These are phyloP conservation scores for Chlamydomonas applanata DNA, from an alignment of 139 green algal species.

Conservation along the genomic window DNA sequence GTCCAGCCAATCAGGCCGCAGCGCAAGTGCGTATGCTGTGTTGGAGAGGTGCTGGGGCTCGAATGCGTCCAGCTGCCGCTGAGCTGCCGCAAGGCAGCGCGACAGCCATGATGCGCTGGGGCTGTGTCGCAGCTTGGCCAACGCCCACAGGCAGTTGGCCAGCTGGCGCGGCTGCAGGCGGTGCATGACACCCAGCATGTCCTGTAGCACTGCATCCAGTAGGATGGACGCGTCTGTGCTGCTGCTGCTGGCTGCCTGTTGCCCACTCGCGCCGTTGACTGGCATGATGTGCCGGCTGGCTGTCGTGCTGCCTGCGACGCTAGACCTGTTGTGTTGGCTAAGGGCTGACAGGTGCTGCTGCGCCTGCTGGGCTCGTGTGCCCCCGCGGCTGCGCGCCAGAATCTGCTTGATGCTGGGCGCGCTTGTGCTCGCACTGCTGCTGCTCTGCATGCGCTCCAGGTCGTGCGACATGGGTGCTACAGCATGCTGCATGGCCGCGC, in stretches of 20 bases:
- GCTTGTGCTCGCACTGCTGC: background rate
- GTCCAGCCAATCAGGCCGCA: constrained; percentile 2
- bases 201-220: background rate
- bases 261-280: background rate
- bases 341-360: background rate
- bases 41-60: constrained; percentile 1
- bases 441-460: background rate
- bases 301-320: background rate
- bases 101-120: constrained; percentile 10
- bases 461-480: background rate
- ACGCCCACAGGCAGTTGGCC: constrained; percentile 22
- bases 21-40: background rate
- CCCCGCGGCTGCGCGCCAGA: no score
- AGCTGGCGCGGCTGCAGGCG: constrained; percentile 20
- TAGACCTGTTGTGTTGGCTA: constrained; percentile 7
- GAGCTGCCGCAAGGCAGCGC: background rate
- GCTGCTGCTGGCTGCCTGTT: constrained; percentile 1
- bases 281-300: background rate
- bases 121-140: constrained; percentile 11
- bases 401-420: background rate
- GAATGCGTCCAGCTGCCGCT: background rate
- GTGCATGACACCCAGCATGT: constrained; percentile 5
- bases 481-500: no score
- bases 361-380: background rate
- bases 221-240: background rate